Evolutionary conservation across 2,329 filamentous ascomycete genomes (phyloP).

Genomic region (Beauveria caledonica): DNA sequence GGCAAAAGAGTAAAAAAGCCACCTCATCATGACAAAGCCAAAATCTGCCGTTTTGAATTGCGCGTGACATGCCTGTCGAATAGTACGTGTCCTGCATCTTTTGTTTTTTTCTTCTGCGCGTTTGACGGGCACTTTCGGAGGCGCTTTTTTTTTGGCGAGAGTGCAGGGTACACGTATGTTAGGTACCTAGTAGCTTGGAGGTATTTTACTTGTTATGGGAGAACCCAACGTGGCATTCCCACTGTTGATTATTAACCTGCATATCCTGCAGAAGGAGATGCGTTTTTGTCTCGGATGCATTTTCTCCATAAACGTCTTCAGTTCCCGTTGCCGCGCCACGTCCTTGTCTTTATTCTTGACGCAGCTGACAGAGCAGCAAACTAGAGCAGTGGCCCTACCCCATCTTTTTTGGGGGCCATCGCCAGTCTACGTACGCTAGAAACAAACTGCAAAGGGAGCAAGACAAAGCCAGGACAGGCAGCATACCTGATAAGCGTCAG

Average conservation of each 20-base stretch:
- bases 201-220: too few species aligned
- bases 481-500: background rate
- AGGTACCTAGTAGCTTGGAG: too few species aligned
- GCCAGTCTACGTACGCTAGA: background rate
- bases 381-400: background rate
- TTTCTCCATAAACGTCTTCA: background rate
- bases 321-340: background rate
- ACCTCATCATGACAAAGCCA: background rate
- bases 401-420: conserved; percentile 8
- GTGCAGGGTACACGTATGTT: too few species aligned
- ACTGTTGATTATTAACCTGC: background rate
- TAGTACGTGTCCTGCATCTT: too few species aligned
- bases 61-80: too few species aligned
- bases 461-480: background rate
- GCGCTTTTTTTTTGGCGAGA: too few species aligned
- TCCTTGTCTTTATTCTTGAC: background rate
- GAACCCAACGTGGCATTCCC: too few species aligned
- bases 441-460: background rate
- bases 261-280: background rate
- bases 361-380: background rate
- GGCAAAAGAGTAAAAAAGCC: background rate
- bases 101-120: too few species aligned
- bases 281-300: background rate
- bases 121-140: too few species aligned
- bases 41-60: too few species aligned